Conservation (phyloP, 768 basidiomycete species). For the Russula olivacea region DNA sequence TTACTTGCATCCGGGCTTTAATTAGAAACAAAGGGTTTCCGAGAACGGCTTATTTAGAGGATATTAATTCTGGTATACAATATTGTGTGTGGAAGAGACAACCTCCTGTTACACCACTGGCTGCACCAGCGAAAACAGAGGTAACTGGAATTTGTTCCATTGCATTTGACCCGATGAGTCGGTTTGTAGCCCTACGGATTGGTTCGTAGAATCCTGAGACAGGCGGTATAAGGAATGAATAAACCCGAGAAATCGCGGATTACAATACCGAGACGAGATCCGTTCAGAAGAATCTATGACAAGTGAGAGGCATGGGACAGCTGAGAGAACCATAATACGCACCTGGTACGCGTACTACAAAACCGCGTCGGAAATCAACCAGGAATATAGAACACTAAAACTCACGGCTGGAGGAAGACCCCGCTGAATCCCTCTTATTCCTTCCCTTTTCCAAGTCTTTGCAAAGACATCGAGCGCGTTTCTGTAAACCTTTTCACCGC, state of each 20-base stretch:
- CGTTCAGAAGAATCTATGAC: slow-evolving; percentile 79
- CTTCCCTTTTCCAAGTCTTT: slow-evolving; percentile 89
- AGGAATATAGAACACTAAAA: slow-evolving; percentile 20
- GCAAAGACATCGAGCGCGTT: slow-evolving; percentile 80
- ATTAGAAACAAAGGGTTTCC: slow-evolving; percentile 92
- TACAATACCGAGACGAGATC: slow-evolving; percentile 71
- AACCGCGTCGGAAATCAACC: slow-evolving; percentile 11
- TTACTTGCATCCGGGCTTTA: slow-evolving; percentile 95
- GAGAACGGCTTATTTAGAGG: slow-evolving; percentile 46
- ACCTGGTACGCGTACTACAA: slow-evolving; percentile 87
- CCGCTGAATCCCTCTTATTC: slow-evolving; percentile 85
- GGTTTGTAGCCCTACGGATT: slow-evolving; percentile 67
- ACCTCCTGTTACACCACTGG: slow-evolving; percentile 91
- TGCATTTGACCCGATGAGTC: slow-evolving; percentile 53
- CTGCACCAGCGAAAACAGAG: slow-evolving; percentile 80
- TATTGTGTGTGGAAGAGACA: not conserved
- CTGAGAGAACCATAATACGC: slow-evolving; percentile 29
- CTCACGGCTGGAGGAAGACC: slow-evolving; percentile 85
- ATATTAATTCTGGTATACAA: not conserved
- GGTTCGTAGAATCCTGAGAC: slow-evolving; percentile 92
- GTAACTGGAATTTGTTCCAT: slow-evolving; percentile 67
- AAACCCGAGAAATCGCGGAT: slow-evolving; percentile 5
- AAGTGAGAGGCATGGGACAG: not conserved
- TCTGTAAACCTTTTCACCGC: slow-evolving; percentile 73
- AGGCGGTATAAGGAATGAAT: not conserved